Evolutionary conservation across 441 rosid species (phyloP), one percentile per base, ranked within the genome.

Genomic region (Macaranga tanarius): DNA sequence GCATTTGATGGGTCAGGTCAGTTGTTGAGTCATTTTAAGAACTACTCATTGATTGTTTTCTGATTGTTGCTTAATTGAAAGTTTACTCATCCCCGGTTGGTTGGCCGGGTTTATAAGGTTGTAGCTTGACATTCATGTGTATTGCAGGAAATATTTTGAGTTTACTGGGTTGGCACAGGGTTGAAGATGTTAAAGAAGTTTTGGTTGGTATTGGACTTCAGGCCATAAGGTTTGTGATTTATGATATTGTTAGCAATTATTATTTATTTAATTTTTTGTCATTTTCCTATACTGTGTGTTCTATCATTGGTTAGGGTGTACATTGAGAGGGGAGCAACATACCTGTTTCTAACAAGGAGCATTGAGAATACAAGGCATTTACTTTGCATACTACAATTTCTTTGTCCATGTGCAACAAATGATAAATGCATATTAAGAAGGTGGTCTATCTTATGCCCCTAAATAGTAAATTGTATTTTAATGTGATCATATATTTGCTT

Each of bases 151-250:
- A 73, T 62, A 77, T 76, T 75, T 65, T 90, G 71, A 92, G 87
- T 76, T 76, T 87, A 73, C 80, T 87, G 76, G 87, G 87, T 69
- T 82, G 86, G 77, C 92, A 90, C 79, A 79, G 69, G 77, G 77
- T 85, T 84, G 93, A 81, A 76, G 97, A 89, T 75, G 84, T 92
- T 77, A 80, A 79, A 81, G 90, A 87, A 74, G 83, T 92, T 71
- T 72, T 84, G 67, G 82, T 90, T 58, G 93, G 99, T 74, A 73
- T 94, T 59, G 92, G 97, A 74, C 92, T 92, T 80, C 99, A 90
- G 85, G 76, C 86, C 79, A 79, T 88, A 79, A 92, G 97, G 99
- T 94, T 73, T 70, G 92, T 80, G 62, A 67, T 64, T 83, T 75
- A 60, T 77, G 72, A 31, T 72, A 64, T 67, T 64, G 25, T 44